Base-by-base conservation (phyloP, 768 basidiomycete genomes). In the Auricularia sp. region DNA sequence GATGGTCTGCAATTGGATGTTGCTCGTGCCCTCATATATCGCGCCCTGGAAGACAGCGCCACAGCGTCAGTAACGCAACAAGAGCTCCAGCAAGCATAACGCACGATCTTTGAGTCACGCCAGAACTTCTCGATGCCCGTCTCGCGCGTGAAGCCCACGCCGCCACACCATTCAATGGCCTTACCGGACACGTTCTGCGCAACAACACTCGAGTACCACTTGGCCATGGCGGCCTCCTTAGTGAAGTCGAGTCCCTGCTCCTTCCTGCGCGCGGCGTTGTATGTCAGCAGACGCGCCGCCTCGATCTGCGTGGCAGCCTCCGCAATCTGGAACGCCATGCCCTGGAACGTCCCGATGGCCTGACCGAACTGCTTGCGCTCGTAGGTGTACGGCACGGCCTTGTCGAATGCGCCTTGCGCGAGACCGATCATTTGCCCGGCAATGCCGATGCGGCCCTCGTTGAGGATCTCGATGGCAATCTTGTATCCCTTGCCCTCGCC, bases 361-460 rank as follows among this genome's bases (percentile, higher is more conserved):
- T 96, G 91, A 3, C 94, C 94, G 72, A 98, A 99, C 75, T 99
- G 97, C 69, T 84, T 85, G 63, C 97, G 90, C 73, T 94, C 84
- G 76, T 92, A 97, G 1, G 97, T 92, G 75, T 97, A 97, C 0
- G 91, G 88, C n/a, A 98, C 92, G 1, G 91, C 83, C 73, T 95
- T 92, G 77, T 95, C 87, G 73, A 98, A 99, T 2, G 94, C 95
- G 29, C 96, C 97, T 72, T 98, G 94, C 2, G 97, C 97, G 36
- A 98, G 86, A 16, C 97, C 97, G 63, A 99, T 82, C 97, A 98
- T 98, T 76, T 99, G 97, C 0, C 92, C 96, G 18, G 96, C 97
- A 68, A 98, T 98, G 37, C 96, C 96, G 70, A 98, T 96, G 65
- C 96, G 92, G 64, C 90, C 95, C 77, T 98, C 96, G 73, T 98